Evolutionary conservation across 192 early-diverging fungal species (phyloP).

Genomic region (Coemansia sp.): DNA sequence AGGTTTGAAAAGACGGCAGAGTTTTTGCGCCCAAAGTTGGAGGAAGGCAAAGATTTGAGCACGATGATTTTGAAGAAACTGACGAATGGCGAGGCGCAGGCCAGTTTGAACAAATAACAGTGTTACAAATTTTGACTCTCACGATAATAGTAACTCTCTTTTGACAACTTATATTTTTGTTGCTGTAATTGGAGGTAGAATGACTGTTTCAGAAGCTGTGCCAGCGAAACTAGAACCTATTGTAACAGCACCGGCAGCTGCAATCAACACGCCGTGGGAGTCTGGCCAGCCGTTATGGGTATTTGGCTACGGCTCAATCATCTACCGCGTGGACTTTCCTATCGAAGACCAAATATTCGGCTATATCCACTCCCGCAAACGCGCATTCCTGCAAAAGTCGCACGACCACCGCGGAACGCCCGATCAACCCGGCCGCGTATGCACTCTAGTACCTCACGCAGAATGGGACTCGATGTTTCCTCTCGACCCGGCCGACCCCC

Average conservation of each 20-base stretch:
- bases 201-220: slow-evolving; percentile 5
- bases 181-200: not conserved
- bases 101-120: too few species aligned
- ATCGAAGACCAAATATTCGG: slow-evolving; percentile 39
- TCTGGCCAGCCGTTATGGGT: slow-evolving; percentile 56
- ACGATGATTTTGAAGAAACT: slow-evolving; percentile 56
- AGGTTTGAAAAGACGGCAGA: slow-evolving; percentile 80
- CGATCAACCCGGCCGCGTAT: slow-evolving; percentile 76
- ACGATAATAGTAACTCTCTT: not conserved
- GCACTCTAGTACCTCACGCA: slow-evolving; percentile 74
- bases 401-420: slow-evolving; percentile 87
- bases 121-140: too few species aligned
- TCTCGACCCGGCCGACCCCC: slow-evolving; percentile 10
- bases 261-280: slow-evolving; percentile 29
- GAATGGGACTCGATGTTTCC: slow-evolving; percentile 61
- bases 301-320: slow-evolving; percentile 70
- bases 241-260: not conserved
- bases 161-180: not conserved
- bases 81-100: slow-evolving; percentile 16
- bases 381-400: slow-evolving; percentile 56
- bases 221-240: not conserved
- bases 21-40: slow-evolving; percentile 74
- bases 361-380: slow-evolving; percentile 19
- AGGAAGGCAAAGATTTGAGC: slow-evolving; percentile 60
- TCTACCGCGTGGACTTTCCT: slow-evolving; percentile 74